Conservation (phyloP, 2,329 filamentous ascomycete genomes). For the Colletotrichum lindemuthianum region DNA sequence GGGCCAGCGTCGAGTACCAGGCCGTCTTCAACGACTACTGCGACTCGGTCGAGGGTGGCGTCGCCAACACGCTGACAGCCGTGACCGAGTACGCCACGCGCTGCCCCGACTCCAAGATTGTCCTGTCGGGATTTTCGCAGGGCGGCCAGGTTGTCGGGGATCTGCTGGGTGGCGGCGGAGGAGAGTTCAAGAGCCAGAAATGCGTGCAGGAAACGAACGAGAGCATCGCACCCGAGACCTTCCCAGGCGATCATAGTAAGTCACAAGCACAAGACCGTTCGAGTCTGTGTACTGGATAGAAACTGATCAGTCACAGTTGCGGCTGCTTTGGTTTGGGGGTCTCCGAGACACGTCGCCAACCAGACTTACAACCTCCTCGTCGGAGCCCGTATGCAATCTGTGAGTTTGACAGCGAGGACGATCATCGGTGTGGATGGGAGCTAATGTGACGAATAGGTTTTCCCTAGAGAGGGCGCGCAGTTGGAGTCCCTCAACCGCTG, state of each 20-base stretch:
- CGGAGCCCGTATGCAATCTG: constrained; percentile 37
- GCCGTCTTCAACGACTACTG: constrained; percentile 24
- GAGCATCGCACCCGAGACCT: constrained; percentile 40
- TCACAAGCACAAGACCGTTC: not conserved
- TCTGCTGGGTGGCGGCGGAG: constrained; percentile 47
- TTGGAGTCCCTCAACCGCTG: constrained; percentile 18
- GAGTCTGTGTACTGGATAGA: too few species aligned
- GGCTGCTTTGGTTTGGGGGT: constrained; percentile 46
- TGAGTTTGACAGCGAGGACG: not conserved
- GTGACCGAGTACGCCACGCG: constrained; percentile 50
- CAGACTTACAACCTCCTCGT: constrained; percentile 46
- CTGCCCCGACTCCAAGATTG: constrained; percentile 51
- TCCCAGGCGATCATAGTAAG: constrained; percentile 47
- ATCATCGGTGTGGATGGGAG: not conserved
- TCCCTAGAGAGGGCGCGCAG: constrained; percentile 23
- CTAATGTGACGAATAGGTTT: not conserved
- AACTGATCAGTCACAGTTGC: constrained; percentile 38
- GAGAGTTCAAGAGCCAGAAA: constrained; percentile 43
- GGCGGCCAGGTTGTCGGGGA: constrained; percentile 51
- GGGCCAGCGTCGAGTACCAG: constrained; percentile 11
- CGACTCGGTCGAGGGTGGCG: constrained; percentile 42
- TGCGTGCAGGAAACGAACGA: constrained; percentile 42
- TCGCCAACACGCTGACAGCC: constrained; percentile 45
- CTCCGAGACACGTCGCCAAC: constrained; percentile 45
- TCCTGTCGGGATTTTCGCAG: constrained; percentile 53